Percentiles rank a stretch among this genome's conserved stretches.
Conservation (phyloP, 2,329 filamentous ascomycete genomes). For the Botrytis porri region DNA sequence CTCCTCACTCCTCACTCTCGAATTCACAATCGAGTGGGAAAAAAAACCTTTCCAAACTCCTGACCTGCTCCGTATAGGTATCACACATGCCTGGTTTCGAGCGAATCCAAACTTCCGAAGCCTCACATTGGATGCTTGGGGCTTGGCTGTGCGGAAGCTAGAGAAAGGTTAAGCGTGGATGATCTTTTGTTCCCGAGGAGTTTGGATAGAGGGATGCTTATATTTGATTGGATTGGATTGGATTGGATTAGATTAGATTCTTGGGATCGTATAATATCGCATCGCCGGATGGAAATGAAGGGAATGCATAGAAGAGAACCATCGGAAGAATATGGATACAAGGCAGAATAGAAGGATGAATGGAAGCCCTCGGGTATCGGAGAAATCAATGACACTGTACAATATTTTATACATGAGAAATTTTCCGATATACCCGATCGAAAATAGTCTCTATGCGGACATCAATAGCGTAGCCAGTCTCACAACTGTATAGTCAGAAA, state of each 20-base stretch:
- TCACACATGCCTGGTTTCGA: neutral
- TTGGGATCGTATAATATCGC: neutral
- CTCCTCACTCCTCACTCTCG: neutral
- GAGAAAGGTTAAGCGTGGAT: neutral
- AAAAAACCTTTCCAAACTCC: neutral
- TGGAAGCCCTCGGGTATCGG: neutral
- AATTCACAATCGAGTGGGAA: neutral
- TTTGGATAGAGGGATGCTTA: neutral
- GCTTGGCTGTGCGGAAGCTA: neutral
- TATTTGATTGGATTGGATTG: neutral
- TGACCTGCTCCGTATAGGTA: neutral
- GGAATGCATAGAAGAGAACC: neutral
- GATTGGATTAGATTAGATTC: too few species aligned
- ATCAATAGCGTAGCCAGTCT: neutral
- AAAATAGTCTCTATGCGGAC: neutral
- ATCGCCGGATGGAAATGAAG: neutral
- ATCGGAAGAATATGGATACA: neutral
- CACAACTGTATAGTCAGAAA: neutral
- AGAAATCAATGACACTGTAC: neutral
- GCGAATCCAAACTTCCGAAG: neutral
- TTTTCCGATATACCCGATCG: neutral
- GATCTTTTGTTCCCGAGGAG: slow-evolving; percentile 4
- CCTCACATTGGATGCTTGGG: neutral
- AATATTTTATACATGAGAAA: neutral
- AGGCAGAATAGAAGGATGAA: neutral